These are phyloP conservation scores for Corylus avellana DNA, from an alignment of 306 rosid genomes.

Conservation along the genomic window DNA sequence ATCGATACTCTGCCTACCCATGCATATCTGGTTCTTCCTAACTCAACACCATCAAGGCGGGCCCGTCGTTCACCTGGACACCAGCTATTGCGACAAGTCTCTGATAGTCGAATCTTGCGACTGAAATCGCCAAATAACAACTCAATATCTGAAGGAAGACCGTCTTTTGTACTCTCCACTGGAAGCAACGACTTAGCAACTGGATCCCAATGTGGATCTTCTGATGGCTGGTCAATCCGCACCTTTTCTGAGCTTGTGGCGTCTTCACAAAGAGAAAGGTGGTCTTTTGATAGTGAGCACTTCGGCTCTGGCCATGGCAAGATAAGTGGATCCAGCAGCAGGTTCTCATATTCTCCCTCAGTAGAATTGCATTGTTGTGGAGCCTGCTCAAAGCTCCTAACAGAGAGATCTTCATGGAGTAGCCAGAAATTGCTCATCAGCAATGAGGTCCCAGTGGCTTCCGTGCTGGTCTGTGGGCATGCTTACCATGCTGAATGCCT, in stretches of 20 bases:
- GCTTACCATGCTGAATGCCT: conserved; percentile 84
- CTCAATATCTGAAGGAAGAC: conserved; percentile 82
- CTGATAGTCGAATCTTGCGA: conserved; percentile 71
- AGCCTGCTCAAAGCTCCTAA: conserved; percentile 64
- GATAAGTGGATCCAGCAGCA: conserved; percentile 74
- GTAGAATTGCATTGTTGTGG: conserved; percentile 72
- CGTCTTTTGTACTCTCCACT: conserved; percentile 67
- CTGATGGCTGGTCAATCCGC: conserved; percentile 96
- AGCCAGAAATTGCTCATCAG: conserved; percentile 57
- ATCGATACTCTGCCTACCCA: conserved; percentile 51
- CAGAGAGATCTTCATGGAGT: conserved; percentile 73
- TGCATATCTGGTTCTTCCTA: conserved; percentile 44
- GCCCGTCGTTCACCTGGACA: conserved; percentile 75
- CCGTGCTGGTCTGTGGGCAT: conserved; percentile 81
- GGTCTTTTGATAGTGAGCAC: conserved; percentile 87
- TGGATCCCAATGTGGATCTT: conserved; percentile 77
- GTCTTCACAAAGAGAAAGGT: conserved; percentile 80
- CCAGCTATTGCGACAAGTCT: conserved; percentile 69
- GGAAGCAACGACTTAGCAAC: conserved; percentile 77
- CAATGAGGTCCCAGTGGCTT: conserved; percentile 61
- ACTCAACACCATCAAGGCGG: conserved; percentile 67
- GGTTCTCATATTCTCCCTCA: conserved; percentile 76
- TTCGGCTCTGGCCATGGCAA: conserved; percentile 64
- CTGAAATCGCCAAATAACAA: conserved; percentile 73
- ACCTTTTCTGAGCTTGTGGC: conserved; percentile 95